Evolutionary conservation across 768 basidiomycete genomes (phyloP).

Genomic region (Boletus rufocinnamomeus): DNA sequence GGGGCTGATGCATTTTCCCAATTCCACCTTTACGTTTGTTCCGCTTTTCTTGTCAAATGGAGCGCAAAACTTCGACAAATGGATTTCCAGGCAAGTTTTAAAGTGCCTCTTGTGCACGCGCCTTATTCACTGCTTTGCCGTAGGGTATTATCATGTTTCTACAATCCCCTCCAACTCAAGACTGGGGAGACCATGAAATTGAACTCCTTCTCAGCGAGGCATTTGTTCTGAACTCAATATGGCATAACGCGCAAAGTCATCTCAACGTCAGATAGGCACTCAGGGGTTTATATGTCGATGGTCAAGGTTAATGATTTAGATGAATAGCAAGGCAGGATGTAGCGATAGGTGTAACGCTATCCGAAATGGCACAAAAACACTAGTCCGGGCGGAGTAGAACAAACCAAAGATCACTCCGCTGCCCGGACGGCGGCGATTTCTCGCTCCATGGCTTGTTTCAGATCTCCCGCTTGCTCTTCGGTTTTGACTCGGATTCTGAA

Average conservation of each 20-base stretch:
- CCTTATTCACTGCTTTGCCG: slow-evolving; percentile 2
- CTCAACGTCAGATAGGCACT: slow-evolving; percentile 55
- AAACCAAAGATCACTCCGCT: slow-evolving; percentile 12
- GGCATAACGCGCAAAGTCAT: slow-evolving; percentile 92
- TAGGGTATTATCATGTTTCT: slow-evolving; percentile 99
- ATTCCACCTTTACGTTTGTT: slow-evolving; percentile 98
- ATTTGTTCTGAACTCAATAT: slow-evolving; percentile 89
- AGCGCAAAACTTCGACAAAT: slow-evolving; percentile 90
- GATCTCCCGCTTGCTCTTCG: slow-evolving; percentile 54
- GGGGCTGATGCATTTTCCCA: slow-evolving; percentile 98
- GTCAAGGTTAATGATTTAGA: slow-evolving; percentile 2
- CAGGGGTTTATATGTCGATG: neutral
- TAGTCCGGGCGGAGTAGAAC: neutral
- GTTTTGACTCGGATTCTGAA: slow-evolving; percentile 64
- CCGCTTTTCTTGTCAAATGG: slow-evolving; percentile 95
- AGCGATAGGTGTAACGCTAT: slow-evolving; percentile 29
- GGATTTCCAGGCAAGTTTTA: slow-evolving; percentile 88
- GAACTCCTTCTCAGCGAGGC: slow-evolving; percentile 95
- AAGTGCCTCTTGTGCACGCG: neutral
- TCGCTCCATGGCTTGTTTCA: slow-evolving; percentile 61
- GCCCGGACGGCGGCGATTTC: slow-evolving; percentile 55
- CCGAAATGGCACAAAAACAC: slow-evolving; percentile 7
- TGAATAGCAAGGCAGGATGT: slow-evolving; percentile 25
- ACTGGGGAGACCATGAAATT: slow-evolving; percentile 95
- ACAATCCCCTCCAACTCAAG: slow-evolving; percentile 87